Evolutionary conservation across 2,329 filamentous ascomycete species (phyloP).

Genomic region (Aspergillus hortae): DNA sequence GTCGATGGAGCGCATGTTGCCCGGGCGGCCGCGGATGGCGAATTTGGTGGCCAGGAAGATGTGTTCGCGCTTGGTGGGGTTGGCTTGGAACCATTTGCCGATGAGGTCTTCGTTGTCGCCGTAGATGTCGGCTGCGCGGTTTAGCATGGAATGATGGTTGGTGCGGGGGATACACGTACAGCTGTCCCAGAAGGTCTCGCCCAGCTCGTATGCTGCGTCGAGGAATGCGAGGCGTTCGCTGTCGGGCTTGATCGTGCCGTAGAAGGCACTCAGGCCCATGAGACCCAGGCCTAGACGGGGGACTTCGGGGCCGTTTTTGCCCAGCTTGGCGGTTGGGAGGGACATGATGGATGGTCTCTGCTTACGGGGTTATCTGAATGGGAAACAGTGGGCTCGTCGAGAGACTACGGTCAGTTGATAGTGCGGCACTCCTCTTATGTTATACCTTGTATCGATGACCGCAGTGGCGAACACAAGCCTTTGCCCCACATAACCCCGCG

Average conservation of each 20-base stretch:
- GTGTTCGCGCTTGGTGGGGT: slow-evolving; percentile 34
- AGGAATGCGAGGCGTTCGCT: slow-evolving; percentile 44
- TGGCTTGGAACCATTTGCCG: slow-evolving; percentile 39
- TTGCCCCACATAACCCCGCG: no score
- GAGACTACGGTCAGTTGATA: no score
- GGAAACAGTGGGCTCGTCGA: no score
- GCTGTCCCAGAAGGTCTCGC: slow-evolving; percentile 44
- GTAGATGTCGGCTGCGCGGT: slow-evolving; percentile 27
- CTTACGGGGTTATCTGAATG: no score
- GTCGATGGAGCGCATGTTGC: slow-evolving; percentile 20
- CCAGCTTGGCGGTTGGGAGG: slow-evolving; percentile 23
- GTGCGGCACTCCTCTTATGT: no score
- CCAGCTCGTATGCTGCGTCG: slow-evolving; percentile 44
- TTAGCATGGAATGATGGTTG: not conserved
- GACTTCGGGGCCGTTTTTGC: slow-evolving; percentile 25
- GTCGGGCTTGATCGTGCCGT: slow-evolving; percentile 33
- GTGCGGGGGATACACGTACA: not conserved
- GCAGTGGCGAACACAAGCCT: no score
- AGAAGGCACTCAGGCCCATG: slow-evolving; percentile 26
- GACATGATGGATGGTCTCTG: no score
- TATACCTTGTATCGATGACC: no score
- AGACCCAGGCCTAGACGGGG: slow-evolving; percentile 25
- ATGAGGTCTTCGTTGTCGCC: slow-evolving; percentile 26
- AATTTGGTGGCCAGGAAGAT: slow-evolving; percentile 44
- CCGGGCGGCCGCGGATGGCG: slow-evolving; percentile 16